These are phyloP conservation scores for Geotrichum phurueaensis DNA, from an alignment of 1,139 yeast species.

Conservation along the genomic window DNA sequence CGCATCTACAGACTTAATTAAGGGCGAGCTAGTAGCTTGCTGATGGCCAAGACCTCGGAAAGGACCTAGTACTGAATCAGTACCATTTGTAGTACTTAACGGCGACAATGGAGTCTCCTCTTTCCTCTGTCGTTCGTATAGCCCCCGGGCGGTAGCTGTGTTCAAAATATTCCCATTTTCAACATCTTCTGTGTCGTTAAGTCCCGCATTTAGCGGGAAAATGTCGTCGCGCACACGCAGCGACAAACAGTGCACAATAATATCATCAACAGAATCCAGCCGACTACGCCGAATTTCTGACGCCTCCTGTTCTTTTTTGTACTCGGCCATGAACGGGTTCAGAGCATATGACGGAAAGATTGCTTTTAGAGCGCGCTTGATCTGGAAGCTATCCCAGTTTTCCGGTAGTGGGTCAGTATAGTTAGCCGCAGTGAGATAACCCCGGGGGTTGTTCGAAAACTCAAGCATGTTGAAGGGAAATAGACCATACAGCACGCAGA, in stretches of 20 bases:
- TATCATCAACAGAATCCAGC: conserved; percentile 1
- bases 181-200: background rate
- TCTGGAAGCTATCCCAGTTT: conserved; percentile 7
- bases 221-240: conserved; percentile 5
- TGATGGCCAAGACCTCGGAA: background rate
- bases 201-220: background rate
- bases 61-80: background rate
- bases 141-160: background rate
- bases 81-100: background rate
- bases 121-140: background rate
- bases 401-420: conserved; percentile 8
- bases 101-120: background rate
- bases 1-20: background rate
- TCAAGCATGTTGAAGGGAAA: conserved; percentile 49
- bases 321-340: conserved; percentile 11
- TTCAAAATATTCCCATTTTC: background rate
- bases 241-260: conserved; percentile 13
- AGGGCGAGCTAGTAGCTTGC: background rate
- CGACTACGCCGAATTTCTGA: background rate
- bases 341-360: conserved; percentile 8
- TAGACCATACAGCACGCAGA: conserved; percentile 53
- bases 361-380: conserved; percentile 4
- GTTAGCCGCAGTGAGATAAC: background rate
- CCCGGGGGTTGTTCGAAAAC: conserved; percentile 43
- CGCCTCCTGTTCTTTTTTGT: conserved; percentile 12